Base-by-base conservation (phyloP, 2,329 filamentous ascomycete species). In the Chrysoporthe austroafricana region DNA sequence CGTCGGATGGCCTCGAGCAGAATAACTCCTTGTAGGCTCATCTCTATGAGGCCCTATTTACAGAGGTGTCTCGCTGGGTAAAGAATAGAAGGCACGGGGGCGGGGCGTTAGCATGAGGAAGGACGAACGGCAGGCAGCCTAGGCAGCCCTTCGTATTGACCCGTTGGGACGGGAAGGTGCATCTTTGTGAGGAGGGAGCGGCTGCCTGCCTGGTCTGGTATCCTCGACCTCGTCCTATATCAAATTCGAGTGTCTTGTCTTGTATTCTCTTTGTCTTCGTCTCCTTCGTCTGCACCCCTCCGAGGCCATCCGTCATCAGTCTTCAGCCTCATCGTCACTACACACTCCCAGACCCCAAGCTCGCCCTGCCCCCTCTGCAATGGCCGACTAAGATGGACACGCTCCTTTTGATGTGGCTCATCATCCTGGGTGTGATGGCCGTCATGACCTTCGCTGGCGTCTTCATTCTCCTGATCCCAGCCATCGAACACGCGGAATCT, bases 351-450 rank as follows among this genome's bases (percentile, higher is more conserved):
- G 32, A 57, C 4, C 32, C 32, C 21, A 16, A 57, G 3, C 54
- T 9, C 34, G 13, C 34, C 34, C 8, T 57, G 7, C 34, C 16
- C 34, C 34, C 6, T 57, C 44, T 43, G 42, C 36, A n/a, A 68
- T 66, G 62, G 44, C 58, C 44, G 4, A 43, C 32, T 70, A 70
- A 70, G 48, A 70, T 70, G 69, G 69, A 70, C 50, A 64, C 61
- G 59, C 43, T 70, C 32, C 66, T 68, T 2, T 69, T 70, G 39
- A 18, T 70, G 56, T 68, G 69, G 63, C 46, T 70, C 56, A 56
- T 66, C 18, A 50, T 70, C 39, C 66, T 70, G 16, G 66, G 42
- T 63, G 60, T 70, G n/a, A 68, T 70, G 66, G 36, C 64, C 32
- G 26, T 68, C 34, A 44, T 70, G 62, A 50, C 62, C 21, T 69